A percentile compares a stretch with the other conserved stretches of the same genome.
These are phyloP conservation scores for Pyrenopolyporus hunteri DNA, from an alignment of 495 filamentous ascomycete genomes.

Conservation along the genomic window DNA sequence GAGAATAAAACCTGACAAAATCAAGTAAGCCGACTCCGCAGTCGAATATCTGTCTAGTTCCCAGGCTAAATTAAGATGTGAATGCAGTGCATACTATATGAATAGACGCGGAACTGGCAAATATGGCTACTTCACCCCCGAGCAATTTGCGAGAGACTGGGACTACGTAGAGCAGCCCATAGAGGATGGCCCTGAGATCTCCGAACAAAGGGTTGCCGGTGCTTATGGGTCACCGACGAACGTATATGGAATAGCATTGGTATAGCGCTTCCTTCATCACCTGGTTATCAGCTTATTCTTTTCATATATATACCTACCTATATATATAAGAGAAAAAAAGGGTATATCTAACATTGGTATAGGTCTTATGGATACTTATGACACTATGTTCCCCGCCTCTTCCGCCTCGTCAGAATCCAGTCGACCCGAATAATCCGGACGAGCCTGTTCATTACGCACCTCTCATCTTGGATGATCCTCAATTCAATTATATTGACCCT, in stretches of 20 bases:
- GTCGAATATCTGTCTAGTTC: background rate
- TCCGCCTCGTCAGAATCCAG: background rate
- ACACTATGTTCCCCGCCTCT: background rate
- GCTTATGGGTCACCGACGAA: slow-evolving; percentile 28
- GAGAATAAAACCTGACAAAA: slow-evolving; percentile 21
- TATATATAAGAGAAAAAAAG: background rate
- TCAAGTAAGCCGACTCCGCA: slow-evolving; percentile 6
- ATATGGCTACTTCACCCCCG: slow-evolving; percentile 21
- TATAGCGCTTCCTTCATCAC: too few relatives aligned
- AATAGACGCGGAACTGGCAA: background rate
- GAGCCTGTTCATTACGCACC: background rate
- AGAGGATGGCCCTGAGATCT: slow-evolving; percentile 3
- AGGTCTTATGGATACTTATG: slow-evolving; percentile 35
- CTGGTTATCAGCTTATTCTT: too few relatives aligned
- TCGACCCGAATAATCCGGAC: background rate
- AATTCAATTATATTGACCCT: background rate
- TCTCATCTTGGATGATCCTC: slow-evolving; percentile 6
- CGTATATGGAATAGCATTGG: slow-evolving; percentile 28
- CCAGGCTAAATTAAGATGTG: background rate
- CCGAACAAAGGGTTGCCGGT: slow-evolving; percentile 20
- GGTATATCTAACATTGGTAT: background rate
- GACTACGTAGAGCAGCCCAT: background rate
- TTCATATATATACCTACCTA: background rate
- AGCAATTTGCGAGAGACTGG: slow-evolving; percentile 37
- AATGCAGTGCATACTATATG: slow-evolving; percentile 16